Base-by-base conservation (phyloP, 352 stramenopile species). In the Phytophthora agathidicida region DNA sequence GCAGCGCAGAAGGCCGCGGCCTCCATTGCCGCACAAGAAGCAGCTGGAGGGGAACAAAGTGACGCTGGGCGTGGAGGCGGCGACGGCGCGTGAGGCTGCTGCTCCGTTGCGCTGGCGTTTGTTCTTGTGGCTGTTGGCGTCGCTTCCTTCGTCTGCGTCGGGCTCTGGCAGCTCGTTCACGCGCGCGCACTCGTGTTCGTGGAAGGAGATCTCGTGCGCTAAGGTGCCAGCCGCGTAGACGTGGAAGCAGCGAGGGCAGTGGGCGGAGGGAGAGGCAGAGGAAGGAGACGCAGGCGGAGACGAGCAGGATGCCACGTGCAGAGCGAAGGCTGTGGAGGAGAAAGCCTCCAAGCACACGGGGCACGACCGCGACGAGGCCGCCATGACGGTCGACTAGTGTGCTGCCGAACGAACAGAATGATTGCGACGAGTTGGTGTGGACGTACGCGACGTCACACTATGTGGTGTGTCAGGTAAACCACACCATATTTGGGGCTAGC, bases 131-230 rank as follows among this genome's bases (percentile, higher is more conserved):
- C 9, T 33, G 8, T n/a, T 28, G 0, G 43, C 14, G 20, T 7
- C 30, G 23, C n/a, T n/a, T n/a, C n/a, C n/a, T n/a, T 60, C 47
- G 0, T 57, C 24, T 2, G 19, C 37, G 5, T 59, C 37, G 0
- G 11, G 22, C 5, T 60, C 46, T 1, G 54, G 42, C 9, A 51
- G 46, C 2, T 73, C 60, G 54, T 94, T 90, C 13, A 86, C 66
- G 13, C 80, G 81, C 41, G 75, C 73, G 64, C 85, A 94, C 56
- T 94, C 85, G 52, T 85, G 73, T 32, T 91, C 80, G 55, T 94
- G 85, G 66, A 93, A 91, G 7, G 71, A 57, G 35, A 93, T 80
- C 43, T 90, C 85, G 52, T 88, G 69, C 23, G 71, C 26, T 31
- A 73, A 52, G 19, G 76, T 63, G 24, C 56, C 66, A 5, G 51